Conservation (phyloP, 176 grass and related monocot genomes). For the Phoenix dactylifera region DNA sequence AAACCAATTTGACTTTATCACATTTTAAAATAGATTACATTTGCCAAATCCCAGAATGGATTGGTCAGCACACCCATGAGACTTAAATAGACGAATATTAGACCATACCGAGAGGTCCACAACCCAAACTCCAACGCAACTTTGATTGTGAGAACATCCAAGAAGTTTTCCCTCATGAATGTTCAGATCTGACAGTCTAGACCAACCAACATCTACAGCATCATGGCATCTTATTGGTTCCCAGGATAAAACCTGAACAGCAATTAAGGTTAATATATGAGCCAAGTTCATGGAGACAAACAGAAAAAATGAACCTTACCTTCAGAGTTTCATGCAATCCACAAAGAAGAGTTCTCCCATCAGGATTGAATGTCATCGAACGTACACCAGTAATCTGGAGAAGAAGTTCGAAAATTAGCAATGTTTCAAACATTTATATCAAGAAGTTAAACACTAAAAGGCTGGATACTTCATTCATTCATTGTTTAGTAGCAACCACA, state of each 20-base stretch:
- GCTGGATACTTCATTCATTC: no score
- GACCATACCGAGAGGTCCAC: slow-evolving; percentile 75
- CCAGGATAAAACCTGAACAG: slow-evolving; percentile 83
- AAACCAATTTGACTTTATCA: no score
- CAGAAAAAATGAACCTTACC: slow-evolving; percentile 32
- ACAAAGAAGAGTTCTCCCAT: slow-evolving; percentile 84
- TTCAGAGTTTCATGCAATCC: slow-evolving; percentile 93
- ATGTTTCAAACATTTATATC: no score
- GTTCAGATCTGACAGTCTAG: slow-evolving; percentile 92
- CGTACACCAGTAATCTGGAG: slow-evolving; percentile 76
- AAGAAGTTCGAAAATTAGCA: slow-evolving; percentile 5
- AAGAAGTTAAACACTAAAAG: no score
- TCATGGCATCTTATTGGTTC: slow-evolving; percentile 94
- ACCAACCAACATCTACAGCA: slow-evolving; percentile 96
- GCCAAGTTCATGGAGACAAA: no score
- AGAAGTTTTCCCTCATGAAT: slow-evolving; percentile 97
- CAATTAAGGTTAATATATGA: slow-evolving; percentile 13
- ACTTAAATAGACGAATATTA: background rate
- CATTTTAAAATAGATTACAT: no score
- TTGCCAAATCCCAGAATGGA: no score
- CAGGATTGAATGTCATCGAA: slow-evolving; percentile 95
- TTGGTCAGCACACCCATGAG: background rate
- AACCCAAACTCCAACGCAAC: slow-evolving; percentile 99
- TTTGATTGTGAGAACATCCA: slow-evolving; percentile 97
- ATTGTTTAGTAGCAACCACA: no score